Evolutionary conservation across 108 stramenopile species (phyloP).

Genomic region (Chaetoceros tenuissimus): DNA sequence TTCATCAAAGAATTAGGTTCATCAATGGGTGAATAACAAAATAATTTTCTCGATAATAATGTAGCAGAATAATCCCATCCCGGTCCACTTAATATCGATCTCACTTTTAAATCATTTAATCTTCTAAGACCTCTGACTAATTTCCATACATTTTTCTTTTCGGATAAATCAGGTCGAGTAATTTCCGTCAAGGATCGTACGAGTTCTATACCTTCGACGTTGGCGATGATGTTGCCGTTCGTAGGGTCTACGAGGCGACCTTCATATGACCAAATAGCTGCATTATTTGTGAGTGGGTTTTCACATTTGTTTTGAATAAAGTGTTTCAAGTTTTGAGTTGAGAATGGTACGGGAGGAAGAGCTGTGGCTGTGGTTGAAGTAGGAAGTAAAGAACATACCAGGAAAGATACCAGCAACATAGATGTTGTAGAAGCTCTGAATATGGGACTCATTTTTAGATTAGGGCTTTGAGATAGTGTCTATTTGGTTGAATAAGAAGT

Average conservation of each 20-base stretch:
- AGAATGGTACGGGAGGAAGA: background rate
- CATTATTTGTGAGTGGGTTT: background rate
- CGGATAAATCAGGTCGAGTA: conserved; percentile 1
- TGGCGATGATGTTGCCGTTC: conserved; percentile 47
- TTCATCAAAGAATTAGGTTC: background rate
- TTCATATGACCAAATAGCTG: background rate
- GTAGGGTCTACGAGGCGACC: conserved; percentile 45
- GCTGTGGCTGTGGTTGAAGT: background rate
- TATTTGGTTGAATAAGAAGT: too few relatives aligned
- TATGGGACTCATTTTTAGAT: too few relatives aligned
- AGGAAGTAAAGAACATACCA: too few relatives aligned
- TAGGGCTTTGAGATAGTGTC: too few relatives aligned
- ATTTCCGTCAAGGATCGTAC: conserved; percentile 31
- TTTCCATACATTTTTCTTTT: background rate
- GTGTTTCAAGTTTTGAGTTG: background rate
- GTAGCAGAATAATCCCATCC: conserved; percentile 46
- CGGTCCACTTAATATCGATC: background rate
- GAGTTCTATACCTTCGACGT: conserved; percentile 65
- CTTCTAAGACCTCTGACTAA: background rate
- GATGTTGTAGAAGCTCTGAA: too few relatives aligned
- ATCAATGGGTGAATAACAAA: conserved; percentile 42
- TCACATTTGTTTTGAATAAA: background rate
- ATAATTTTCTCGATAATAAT: conserved; percentile 50
- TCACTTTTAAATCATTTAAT: conserved; percentile 7
- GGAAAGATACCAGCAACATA: too few relatives aligned